A percentile compares a stretch with the other conserved stretches of the same genome.
Conservation (phyloP, 2,329 filamentous ascomycete species). For the Stachybotrys echinatus region DNA sequence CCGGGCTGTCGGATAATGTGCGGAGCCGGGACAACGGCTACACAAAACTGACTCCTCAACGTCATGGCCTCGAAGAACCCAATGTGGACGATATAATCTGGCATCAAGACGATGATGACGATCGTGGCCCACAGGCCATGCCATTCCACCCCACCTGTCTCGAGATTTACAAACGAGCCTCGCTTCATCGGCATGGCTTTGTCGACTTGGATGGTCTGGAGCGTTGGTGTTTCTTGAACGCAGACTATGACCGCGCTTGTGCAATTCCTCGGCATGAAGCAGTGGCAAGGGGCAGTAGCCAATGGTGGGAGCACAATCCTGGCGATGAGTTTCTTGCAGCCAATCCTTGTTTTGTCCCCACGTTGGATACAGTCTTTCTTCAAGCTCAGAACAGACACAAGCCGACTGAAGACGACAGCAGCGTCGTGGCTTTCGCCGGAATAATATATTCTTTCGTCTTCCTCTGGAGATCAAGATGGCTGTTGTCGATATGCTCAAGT, state of each 20-base stretch:
- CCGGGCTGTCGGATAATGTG: slow-evolving; percentile 11
- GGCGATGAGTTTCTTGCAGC: slow-evolving; percentile 13
- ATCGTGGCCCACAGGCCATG: slow-evolving; percentile 9
- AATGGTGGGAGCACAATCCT: slow-evolving; percentile 8
- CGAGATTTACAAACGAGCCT: slow-evolving; percentile 21
- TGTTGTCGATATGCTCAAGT: slow-evolving; percentile 6
- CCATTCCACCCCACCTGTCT: slow-evolving; percentile 23
- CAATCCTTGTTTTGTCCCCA: slow-evolving; percentile 13
- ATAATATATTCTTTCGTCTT: slow-evolving; percentile 5
- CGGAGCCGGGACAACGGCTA: slow-evolving; percentile 3
- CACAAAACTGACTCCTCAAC: slow-evolving; percentile 6
- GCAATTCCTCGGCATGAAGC: slow-evolving; percentile 6
- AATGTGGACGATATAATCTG: slow-evolving; percentile 5
- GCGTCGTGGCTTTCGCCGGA: background rate
- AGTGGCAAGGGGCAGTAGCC: background rate
- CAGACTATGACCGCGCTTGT: too few species aligned
- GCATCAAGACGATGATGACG: background rate
- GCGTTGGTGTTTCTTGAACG: slow-evolving; percentile 9
- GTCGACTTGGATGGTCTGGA: slow-evolving; percentile 14
- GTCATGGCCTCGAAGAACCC: background rate
- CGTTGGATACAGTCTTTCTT: slow-evolving; percentile 3
- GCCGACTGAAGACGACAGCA: background rate
- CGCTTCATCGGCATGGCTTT: slow-evolving; percentile 4
- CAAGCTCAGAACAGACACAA: background rate
- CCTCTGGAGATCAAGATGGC: slow-evolving; percentile 8